phyloP scores from a whole-genome alignment of 2,329 filamentous ascomycete genomes.

The Alternaria brassicae region DNA sequence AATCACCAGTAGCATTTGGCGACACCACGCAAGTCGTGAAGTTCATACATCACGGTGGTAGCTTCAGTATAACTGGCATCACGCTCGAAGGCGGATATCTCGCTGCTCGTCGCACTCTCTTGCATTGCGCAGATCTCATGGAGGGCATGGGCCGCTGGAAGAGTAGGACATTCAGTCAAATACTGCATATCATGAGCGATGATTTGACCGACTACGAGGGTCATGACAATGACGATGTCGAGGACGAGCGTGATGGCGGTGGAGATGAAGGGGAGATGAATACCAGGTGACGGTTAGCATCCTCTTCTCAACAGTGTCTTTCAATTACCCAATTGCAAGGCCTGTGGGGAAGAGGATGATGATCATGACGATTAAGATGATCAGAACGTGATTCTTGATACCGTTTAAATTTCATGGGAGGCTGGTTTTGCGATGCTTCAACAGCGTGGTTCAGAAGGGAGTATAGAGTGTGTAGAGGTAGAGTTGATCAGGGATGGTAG shows the following conservation, averaged over 20 bases:
- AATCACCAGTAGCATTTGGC: slow-evolving; percentile 21
- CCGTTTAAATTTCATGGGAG: not conserved
- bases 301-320: slow-evolving; percentile 29
- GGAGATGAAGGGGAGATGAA: not conserved
- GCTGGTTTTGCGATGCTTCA: not conserved
- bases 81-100: slow-evolving; percentile 59
- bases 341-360: slow-evolving; percentile 39
- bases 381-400: not conserved
- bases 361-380: slow-evolving; percentile 11
- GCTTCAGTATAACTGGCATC: slow-evolving; percentile 57
- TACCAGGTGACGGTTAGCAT: slow-evolving; percentile 35
- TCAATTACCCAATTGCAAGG: slow-evolving; percentile 32
- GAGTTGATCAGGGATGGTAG: not conserved
- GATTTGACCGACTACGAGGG: slow-evolving; percentile 50
- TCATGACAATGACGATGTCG: slow-evolving; percentile 16
- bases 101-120: slow-evolving; percentile 58
- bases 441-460: not conserved
- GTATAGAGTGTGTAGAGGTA: not conserved
- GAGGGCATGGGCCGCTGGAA: slow-evolving; percentile 62
- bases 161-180: slow-evolving; percentile 58
- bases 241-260: not conserved
- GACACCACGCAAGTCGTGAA: slow-evolving; percentile 46
- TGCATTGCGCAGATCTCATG: slow-evolving; percentile 61
- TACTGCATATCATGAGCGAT: slow-evolving; percentile 64
- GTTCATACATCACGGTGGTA: slow-evolving; percentile 60